phyloP scores from a whole-genome alignment of 2,329 filamentous ascomycete species.

The Cercospora canescens region DNA sequence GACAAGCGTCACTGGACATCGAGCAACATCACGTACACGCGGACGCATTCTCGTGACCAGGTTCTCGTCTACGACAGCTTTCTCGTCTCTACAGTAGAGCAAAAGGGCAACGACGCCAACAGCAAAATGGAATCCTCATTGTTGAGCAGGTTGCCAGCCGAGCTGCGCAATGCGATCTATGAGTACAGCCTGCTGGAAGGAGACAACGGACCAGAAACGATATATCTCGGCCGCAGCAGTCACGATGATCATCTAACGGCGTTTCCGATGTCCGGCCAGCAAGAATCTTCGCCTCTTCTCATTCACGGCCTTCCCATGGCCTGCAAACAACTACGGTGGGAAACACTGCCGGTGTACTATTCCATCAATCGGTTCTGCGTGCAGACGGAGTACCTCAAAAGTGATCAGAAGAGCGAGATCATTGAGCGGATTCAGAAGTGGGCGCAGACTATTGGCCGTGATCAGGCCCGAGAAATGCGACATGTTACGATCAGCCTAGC shows the following conservation, averaged over 20 bases:
- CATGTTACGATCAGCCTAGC: slow-evolving; percentile 23
- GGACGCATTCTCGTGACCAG: not conserved
- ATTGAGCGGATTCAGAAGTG: slow-evolving; percentile 16
- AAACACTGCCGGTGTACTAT: slow-evolving; percentile 22
- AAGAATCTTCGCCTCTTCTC: slow-evolving; percentile 1
- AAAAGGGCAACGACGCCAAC: not conserved
- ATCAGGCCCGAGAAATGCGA: slow-evolving; percentile 21
- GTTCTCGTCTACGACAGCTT: not conserved
- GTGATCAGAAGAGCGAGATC: slow-evolving; percentile 18
- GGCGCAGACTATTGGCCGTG: slow-evolving; percentile 9
- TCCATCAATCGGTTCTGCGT: slow-evolving; percentile 23
- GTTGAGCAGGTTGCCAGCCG: slow-evolving; percentile 5
- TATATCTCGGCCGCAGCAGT: slow-evolving; percentile 13
- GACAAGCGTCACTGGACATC: not conserved
- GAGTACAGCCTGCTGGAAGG: slow-evolving; percentile 18
- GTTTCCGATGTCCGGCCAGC: not conserved
- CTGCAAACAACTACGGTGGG: slow-evolving; percentile 20
- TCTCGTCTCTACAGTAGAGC: not conserved
- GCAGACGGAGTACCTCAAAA: slow-evolving; percentile 26
- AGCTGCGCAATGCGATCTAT: slow-evolving; percentile 22
- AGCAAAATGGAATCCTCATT: not conserved
- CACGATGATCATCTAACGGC: not conserved
- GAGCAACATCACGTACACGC: not conserved
- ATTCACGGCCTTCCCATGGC: slow-evolving; percentile 18
- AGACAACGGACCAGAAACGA: slow-evolving; percentile 3